Conservation (phyloP, 495 filamentous ascomycete genomes). For the Lasiosphaeria miniovina region DNA sequence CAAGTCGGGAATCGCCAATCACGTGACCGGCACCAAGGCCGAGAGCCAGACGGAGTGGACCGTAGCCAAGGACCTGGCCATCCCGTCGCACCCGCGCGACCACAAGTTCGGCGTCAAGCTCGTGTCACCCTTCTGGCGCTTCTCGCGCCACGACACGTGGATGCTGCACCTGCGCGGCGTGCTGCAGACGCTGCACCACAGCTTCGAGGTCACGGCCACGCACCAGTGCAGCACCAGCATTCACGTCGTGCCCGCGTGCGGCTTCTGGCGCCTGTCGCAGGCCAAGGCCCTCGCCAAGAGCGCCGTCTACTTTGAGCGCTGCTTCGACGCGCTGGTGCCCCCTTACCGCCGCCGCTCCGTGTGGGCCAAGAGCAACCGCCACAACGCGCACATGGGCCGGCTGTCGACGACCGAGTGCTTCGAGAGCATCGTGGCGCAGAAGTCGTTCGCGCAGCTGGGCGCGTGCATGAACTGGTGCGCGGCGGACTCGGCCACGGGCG, state of each 20-base stretch:
- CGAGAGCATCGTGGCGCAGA: slow-evolving; percentile 12
- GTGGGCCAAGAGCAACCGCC: slow-evolving; percentile 31
- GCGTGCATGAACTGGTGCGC: slow-evolving; percentile 28
- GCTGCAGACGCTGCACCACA: slow-evolving; percentile 20
- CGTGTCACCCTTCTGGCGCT: slow-evolving; percentile 28
- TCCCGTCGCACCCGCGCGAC: slow-evolving; percentile 20
- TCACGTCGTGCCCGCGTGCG: slow-evolving; percentile 23
- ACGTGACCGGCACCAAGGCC: slow-evolving; percentile 4
- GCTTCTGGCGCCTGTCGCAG: slow-evolving; percentile 22
- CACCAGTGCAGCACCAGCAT: slow-evolving; percentile 30
- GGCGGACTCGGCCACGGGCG: slow-evolving; percentile 20
- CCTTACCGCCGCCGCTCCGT: slow-evolving; percentile 23
- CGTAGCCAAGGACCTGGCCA: slow-evolving; percentile 19
- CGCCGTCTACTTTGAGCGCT: slow-evolving; percentile 31
- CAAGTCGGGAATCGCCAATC: slow-evolving; percentile 16
- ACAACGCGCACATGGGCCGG: slow-evolving; percentile 21
- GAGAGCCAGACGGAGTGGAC: slow-evolving; percentile 24
- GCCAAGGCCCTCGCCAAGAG: slow-evolving; percentile 24
- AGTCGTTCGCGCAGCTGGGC: slow-evolving; percentile 11
- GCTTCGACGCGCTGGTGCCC: slow-evolving; percentile 31
- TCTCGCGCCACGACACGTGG: slow-evolving; percentile 21
- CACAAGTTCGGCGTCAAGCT: slow-evolving; percentile 29
- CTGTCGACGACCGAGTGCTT: slow-evolving; percentile 19
- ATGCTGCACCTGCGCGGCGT: slow-evolving; percentile 17
- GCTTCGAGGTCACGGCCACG: slow-evolving; percentile 27